A percentile compares a stretch with the other conserved stretches of the same genome.
phyloP scores from a whole-genome alignment of 208 protist species.

The Leishmania turanica region DNA sequence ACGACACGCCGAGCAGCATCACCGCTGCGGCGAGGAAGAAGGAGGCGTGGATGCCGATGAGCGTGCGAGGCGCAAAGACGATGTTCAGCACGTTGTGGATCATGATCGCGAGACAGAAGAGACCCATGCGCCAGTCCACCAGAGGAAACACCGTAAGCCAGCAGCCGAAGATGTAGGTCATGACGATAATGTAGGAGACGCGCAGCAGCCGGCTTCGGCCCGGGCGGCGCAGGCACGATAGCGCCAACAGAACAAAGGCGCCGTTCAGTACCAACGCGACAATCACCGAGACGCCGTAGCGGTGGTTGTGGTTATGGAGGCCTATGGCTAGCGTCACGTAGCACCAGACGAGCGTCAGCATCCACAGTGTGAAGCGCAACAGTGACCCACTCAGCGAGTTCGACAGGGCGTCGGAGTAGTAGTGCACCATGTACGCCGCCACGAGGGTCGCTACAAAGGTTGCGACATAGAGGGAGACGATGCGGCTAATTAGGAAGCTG shows the following conservation, averaged over 20 bases:
- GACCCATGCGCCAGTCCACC: constrained; percentile 46
- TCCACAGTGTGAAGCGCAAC: constrained; percentile 52
- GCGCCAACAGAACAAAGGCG: constrained; percentile 37
- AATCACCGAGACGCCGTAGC: constrained; percentile 45
- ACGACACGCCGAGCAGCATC: constrained; percentile 46
- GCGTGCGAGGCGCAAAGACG: constrained; percentile 40
- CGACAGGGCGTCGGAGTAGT: constrained; percentile 55
- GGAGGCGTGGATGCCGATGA: constrained; percentile 50
- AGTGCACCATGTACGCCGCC: constrained; percentile 60
- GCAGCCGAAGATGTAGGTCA: constrained; percentile 51
- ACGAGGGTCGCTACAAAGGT: constrained; percentile 34
- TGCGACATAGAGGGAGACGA: constrained; percentile 46
- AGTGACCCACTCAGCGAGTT: constrained; percentile 47
- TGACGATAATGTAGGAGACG: constrained; percentile 35
- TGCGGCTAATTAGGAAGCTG: constrained; percentile 69
- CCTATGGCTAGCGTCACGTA: constrained; percentile 64
- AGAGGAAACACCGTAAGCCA: constrained; percentile 63
- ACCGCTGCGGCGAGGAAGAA: constrained; percentile 48
- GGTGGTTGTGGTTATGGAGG: constrained; percentile 38
- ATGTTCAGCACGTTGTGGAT: constrained; percentile 61
- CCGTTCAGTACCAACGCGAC: constrained; percentile 40
- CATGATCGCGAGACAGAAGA: constrained; percentile 69
- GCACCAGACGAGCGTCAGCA: constrained; percentile 60
- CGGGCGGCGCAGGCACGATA: constrained; percentile 42
- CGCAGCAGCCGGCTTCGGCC: constrained; percentile 46